A percentile compares a stretch with the other conserved stretches of the same genome.
Evolutionary conservation across 2,329 filamentous ascomycete species (phyloP).

Genomic region (Ophiocordyceps australis): DNA sequence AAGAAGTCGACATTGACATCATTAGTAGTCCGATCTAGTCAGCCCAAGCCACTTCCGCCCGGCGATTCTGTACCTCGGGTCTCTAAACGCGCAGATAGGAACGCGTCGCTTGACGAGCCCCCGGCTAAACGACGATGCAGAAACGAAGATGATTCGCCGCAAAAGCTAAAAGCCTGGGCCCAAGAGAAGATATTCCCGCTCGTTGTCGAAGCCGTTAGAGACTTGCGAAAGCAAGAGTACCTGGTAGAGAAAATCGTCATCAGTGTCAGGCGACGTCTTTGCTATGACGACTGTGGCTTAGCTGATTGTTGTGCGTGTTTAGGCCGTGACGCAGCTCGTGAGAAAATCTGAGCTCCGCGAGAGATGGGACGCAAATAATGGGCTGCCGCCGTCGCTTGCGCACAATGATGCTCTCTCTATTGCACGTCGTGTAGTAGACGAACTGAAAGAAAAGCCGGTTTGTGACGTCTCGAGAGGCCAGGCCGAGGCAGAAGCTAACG

Average conservation of each 20-base stretch:
- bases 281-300: too few relatives aligned
- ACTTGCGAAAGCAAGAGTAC: constrained; percentile 8
- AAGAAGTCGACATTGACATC: constrained; percentile 2
- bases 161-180: constrained; percentile 9
- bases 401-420: constrained; percentile 2
- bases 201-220: constrained; percentile 8
- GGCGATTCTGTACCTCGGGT: background rate
- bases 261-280: constrained; percentile 13
- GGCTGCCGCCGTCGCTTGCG: constrained; percentile 4
- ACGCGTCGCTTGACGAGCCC: constrained; percentile 6
- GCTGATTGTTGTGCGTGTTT: background rate
- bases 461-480: too few relatives aligned
- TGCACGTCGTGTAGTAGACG: too few relatives aligned
- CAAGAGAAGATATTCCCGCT: constrained; percentile 14
- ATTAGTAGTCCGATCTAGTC: background rate
- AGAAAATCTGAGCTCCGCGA: constrained; percentile 7
- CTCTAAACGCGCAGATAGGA: too few relatives aligned
- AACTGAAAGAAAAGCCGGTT: too few relatives aligned
- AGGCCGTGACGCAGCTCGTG: constrained; percentile 9
- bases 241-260: constrained; percentile 10
- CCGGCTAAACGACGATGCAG: constrained; percentile 13
- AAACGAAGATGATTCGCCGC: constrained; percentile 4
- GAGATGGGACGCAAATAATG: constrained; percentile 7
- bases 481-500: too few relatives aligned
- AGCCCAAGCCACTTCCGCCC: background rate